Base-by-base conservation (phyloP, 345 rosid genomes). In the Kandelia obovata region DNA sequence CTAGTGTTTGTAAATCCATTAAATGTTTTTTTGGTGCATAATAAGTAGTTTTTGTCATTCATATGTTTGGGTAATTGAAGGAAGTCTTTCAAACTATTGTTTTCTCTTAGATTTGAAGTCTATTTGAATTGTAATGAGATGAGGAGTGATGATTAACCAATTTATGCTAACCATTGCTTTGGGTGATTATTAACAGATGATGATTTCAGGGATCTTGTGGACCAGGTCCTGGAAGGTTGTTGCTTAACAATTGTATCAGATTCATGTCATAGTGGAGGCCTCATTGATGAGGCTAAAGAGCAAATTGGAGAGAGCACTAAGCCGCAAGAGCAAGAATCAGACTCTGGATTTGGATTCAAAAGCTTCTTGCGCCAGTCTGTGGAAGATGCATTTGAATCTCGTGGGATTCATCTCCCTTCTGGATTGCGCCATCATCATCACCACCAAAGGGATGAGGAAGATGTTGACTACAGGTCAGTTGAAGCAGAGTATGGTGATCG, bases 201-300 rank as follows among this genome's bases (percentile, higher is more conserved):
- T 63, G 97, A 91, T 73, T 89, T 94, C 84, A 87, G 92, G 80
- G 97, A 86, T 5, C 77, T 86, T 58, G 97, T 94, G 75, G 89
- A 94, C 63, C 75, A 77, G 66, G 81, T 88, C 21, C 97, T 92
- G 4, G 71, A 75, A 37, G 96, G 90, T 31, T 84, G 87, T 65
- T 72, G 71, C 61, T 66, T 94, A 53, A 91, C 97, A 28, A 74
- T 94, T 61, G 92, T 94, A 39, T 89, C 97, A 16, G 98, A 94
- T 72, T 89, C 98, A 56, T 94, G 97, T 74, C 97, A 94, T 51
- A 94, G 98, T 52, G 99, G 97, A 7, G 99, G 99, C 5, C 91
- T 94, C 51, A 91, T 94, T 6, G 97, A 91, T 63, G 89, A 89
- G 74, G 87, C 99, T 67, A 88, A 91, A 60, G 99, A 95, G 81